Evolutionary conservation across 1,284 basidiomycete species (phyloP).

Genomic region (Boletus hoseneyae): DNA sequence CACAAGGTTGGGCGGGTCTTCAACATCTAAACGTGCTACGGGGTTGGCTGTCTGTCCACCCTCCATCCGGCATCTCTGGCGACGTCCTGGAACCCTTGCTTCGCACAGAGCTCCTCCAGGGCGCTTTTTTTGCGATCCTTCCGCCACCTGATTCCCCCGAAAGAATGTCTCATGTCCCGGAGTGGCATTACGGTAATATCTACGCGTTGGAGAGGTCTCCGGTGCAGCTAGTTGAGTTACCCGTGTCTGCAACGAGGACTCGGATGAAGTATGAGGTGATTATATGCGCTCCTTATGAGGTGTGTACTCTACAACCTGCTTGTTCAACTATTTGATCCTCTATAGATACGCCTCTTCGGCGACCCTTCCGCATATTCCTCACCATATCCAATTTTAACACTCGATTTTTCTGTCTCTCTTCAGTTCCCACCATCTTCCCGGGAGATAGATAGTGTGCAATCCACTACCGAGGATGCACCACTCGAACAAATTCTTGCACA

Average conservation of each 20-base stretch:
- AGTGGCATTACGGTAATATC: conserved; percentile 75
- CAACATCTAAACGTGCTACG: conserved; percentile 72
- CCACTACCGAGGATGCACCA: conserved; percentile 3
- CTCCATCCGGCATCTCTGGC: background rate
- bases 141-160: conserved; percentile 34
- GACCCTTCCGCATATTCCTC: conserved; percentile 49
- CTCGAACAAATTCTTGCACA: conserved; percentile 46
- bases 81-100: conserved; percentile 35
- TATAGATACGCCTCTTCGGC: conserved; percentile 74
- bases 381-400: conserved; percentile 47
- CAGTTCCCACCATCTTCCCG: conserved; percentile 28
- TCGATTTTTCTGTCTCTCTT: conserved; percentile 45
- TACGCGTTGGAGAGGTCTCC: conserved; percentile 55
- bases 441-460: background rate
- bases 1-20: conserved; percentile 79
- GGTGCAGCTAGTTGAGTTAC: conserved; percentile 49
- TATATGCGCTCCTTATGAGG: conserved; percentile 31
- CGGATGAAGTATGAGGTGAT: conserved; percentile 61
- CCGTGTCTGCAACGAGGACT: conserved; percentile 37
- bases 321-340: conserved; percentile 1
- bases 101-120: conserved; percentile 50
- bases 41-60: conserved; percentile 54
- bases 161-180: conserved; percentile 34
- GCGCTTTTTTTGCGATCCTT: conserved; percentile 64
- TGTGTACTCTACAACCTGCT: conserved; percentile 2